Base-by-base conservation (phyloP, 1,284 basidiomycete genomes). In the Austroboletus novae-zelandiae region DNA sequence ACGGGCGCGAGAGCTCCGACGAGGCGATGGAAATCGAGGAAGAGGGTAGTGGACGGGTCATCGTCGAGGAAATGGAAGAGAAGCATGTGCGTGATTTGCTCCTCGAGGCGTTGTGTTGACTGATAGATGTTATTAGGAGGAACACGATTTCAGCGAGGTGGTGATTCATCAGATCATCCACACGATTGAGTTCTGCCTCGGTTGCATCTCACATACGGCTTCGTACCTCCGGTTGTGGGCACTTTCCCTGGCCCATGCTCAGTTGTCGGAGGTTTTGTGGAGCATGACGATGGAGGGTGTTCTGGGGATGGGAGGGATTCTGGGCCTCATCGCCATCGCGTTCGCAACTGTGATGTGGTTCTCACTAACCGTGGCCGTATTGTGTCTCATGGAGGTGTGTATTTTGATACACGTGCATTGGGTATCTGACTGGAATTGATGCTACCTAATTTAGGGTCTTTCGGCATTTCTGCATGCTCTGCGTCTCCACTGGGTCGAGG, bases 201-300 rank as follows among this genome's bases (percentile, higher is more conserved):
- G 95, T 18, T 98, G 96, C 72, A 98, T 99, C 67, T 99, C 97
- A 57, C 98, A 99, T 74, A 99, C 97, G 3, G 97, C 96, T 9
- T 98, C 95, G 20, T 99, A 99, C 74, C 86, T 99, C 47, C 96
- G 96, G 73, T 80, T 99, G 35, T 99, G 96, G 96, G 97, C 97
- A 20, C 80, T 99, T 9, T 99, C 97, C 30, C 82, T 99, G 44
- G 96, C 96, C 9, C 96, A 99, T 73, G 94, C 97, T 13, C 97
- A 99, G 73, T 78, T 99, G 23, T 96, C 93, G 46, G 95, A 98
- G 71, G 97, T 99, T 43, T 73, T 96, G 51, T 96, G 92, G 89
- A 68, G 68, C 48, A 94, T 95, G 93, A 93, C 91, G 0, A 60
- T 96, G 35, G 84, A 73, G 50, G 61, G 65, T 9, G 79, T 78